Base-by-base conservation (phyloP, 2,329 filamentous ascomycete genomes). In the Epichloe amarillans region DNA sequence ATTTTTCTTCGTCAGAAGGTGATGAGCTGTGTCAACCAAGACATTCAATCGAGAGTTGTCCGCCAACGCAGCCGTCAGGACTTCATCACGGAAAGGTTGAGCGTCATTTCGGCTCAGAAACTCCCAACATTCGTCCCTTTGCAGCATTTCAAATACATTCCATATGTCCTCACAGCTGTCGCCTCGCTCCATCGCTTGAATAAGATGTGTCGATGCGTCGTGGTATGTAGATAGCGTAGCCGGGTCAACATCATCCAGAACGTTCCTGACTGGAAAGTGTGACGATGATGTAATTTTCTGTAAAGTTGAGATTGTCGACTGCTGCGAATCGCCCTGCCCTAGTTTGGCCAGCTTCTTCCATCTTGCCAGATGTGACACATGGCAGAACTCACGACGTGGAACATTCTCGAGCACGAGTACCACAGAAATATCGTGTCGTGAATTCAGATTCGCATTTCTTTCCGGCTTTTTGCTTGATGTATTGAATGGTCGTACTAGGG, bases 1-100 rank as follows among this genome's bases (percentile, higher is more conserved):
- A 33, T 60, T 55, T 47, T 70, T 63, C 2, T 63, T 53, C 3
- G 63, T 58, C 33, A 62, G 59, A 50, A 79, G 69, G 61, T 57
- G 46, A 37, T 59, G 52, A 4, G 60, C 63, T 26, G 59, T 54
- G n/a, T 52, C 45, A 47, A 65, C 57, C 39, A 67, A 51, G 21
- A 55, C 45, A 10, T 55, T 50, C 47, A 66, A 58, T 37, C 61
- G 59, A 11, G 46, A 49, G 35, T 61, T 53, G 17, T 60, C 47
- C 14, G 53, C 49, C 30, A 68, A 48, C 15, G 64, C 62, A 30
- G 62, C 61, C 8, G 53, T 53, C 23, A 70, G 48, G 12, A 68
- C 58, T 15, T 55, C 54, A 35, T 66, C 60, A 14, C 65, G 61
- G 26, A 68, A 50, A 8, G 50, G 23, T 8, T 61, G 57, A 15